Conservation (phyloP, 805 yeast species). For the Wickerhamiella alocasiicola region DNA sequence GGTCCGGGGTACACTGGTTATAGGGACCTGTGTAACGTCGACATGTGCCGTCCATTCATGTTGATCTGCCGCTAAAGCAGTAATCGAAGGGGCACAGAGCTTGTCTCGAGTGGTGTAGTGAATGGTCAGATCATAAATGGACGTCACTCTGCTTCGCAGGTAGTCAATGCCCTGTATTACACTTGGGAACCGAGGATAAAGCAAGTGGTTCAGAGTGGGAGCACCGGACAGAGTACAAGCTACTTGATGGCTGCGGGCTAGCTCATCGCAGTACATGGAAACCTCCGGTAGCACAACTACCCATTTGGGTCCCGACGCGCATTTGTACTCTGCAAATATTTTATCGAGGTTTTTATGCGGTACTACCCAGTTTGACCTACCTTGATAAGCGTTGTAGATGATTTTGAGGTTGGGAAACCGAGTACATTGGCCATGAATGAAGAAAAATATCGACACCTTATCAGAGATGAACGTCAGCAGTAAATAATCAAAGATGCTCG, state of each 20-base stretch:
- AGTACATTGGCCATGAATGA: constrained; percentile 28
- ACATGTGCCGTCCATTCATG: constrained; percentile 18
- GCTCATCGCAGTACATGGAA: constrained; percentile 28
- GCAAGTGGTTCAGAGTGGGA: constrained; percentile 45
- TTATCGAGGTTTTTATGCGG: constrained; percentile 13
- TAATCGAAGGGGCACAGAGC: constrained; percentile 4
- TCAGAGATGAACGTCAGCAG: constrained; percentile 32
- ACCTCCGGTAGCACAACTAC: constrained; percentile 77
- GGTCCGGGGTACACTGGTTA: constrained; percentile 16
- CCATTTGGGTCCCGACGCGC: constrained; percentile 30
- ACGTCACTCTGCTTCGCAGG: constrained; percentile 20
- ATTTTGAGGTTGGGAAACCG: constrained; percentile 17
- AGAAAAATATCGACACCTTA: constrained; percentile 25
- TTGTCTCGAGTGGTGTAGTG: constrained; percentile 27
- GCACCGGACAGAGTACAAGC: constrained; percentile 45
- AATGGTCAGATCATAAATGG: constrained; percentile 45
- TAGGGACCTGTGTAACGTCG: constrained; percentile 11
- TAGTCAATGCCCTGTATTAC: constrained; percentile 22
- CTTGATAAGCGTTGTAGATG: constrained; percentile 13
- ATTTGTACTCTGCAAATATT: constrained; percentile 15
- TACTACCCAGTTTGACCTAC: constrained; percentile 25
- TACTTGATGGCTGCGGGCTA: constrained; percentile 37
- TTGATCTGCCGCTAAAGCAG: constrained; percentile 8
- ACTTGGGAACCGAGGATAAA: constrained; percentile 60
- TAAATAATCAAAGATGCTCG: constrained; percentile 53